Percentiles rank a stretch among this genome's conserved stretches.
phyloP scores from a whole-genome alignment of 768 basidiomycete species.

The Leucogyrophana mollusca region DNA sequence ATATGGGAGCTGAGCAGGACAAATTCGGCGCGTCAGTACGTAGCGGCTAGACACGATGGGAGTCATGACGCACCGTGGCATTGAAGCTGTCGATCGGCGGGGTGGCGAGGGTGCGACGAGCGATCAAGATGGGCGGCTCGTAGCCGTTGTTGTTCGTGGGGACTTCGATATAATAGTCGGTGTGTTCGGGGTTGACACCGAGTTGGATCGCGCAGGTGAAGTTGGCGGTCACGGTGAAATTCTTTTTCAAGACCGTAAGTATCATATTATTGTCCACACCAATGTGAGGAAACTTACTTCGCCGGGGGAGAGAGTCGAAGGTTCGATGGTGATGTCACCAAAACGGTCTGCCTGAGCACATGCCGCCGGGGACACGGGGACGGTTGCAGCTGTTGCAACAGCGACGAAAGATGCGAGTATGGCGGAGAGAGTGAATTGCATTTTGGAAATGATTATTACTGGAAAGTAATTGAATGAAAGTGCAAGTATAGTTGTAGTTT shows the following conservation, averaged over 20 bases:
- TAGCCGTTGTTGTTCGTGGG: constrained; percentile 2
- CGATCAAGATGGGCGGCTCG: constrained; percentile 2
- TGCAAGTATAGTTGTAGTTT: no score
- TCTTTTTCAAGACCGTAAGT: neutral
- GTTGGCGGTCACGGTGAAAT: neutral
- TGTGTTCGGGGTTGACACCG: neutral
- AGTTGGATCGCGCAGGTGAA: neutral
- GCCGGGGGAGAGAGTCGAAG: neutral
- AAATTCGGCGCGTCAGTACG: neutral
- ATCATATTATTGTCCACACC: neutral
- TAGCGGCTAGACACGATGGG: neutral
- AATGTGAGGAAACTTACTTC: constrained; percentile 1
- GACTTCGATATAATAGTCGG: constrained; percentile 6
- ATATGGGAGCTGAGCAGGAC: neutral
- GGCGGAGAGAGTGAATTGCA: neutral
- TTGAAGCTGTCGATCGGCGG: neutral
- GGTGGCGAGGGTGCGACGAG: neutral
- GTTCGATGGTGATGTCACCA: neutral
- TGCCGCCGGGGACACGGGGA: neutral
- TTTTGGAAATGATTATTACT: no score
- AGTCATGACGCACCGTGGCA: neutral
- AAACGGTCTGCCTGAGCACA: neutral
- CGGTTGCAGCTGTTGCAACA: neutral
- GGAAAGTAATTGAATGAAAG: no score
- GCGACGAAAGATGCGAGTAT: neutral